phyloP scores from a whole-genome alignment of 1,139 yeast genomes.

The Candida sojae region DNA sequence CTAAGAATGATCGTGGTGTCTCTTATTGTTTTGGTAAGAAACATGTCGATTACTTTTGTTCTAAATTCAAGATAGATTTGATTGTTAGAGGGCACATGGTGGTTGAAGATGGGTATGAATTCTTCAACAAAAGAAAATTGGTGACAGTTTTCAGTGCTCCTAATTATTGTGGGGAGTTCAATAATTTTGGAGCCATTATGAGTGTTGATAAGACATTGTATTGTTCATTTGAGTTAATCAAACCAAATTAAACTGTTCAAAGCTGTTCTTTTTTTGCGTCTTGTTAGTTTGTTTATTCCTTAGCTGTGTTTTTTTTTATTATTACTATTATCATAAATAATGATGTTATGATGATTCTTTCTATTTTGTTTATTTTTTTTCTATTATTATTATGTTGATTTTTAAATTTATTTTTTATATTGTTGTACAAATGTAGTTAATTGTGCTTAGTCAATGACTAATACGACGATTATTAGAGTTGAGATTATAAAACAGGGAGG shows the following conservation, averaged over 20 bases:
- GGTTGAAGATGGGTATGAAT: slow-evolving; percentile 97
- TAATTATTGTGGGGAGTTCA: slow-evolving; percentile 94
- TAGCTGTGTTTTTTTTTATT: not conserved
- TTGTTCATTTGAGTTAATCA: slow-evolving; percentile 81
- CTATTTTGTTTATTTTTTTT: not conserved
- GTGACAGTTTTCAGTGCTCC: slow-evolving; percentile 98
- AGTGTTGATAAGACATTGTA: slow-evolving; percentile 73
- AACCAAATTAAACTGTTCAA: slow-evolving; percentile 43
- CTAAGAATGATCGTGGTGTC: slow-evolving; percentile 84
- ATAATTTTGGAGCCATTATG: slow-evolving; percentile 91
- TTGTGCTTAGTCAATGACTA: too few relatives aligned
- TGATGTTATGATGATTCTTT: not conserved
- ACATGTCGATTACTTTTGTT: slow-evolving; percentile 71
- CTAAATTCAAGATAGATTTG: slow-evolving; percentile 72
- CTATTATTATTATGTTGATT: not conserved
- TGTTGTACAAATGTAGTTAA: too few relatives aligned
- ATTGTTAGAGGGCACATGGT: slow-evolving; percentile 91
- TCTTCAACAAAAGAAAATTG: slow-evolving; percentile 87
- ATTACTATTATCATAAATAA: slow-evolving; percentile 1
- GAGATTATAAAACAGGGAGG: too few relatives aligned
- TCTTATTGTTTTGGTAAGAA: slow-evolving; percentile 77
- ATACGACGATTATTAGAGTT: too few relatives aligned
- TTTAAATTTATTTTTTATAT: too few relatives aligned
- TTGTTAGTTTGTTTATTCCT: not conserved
- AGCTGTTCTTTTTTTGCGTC: too few relatives aligned